Evolutionary conservation across 2,329 filamentous ascomycete genomes (phyloP), one percentile per base, ranked within the genome.

Genomic region (Penicillium carneum): DNA sequence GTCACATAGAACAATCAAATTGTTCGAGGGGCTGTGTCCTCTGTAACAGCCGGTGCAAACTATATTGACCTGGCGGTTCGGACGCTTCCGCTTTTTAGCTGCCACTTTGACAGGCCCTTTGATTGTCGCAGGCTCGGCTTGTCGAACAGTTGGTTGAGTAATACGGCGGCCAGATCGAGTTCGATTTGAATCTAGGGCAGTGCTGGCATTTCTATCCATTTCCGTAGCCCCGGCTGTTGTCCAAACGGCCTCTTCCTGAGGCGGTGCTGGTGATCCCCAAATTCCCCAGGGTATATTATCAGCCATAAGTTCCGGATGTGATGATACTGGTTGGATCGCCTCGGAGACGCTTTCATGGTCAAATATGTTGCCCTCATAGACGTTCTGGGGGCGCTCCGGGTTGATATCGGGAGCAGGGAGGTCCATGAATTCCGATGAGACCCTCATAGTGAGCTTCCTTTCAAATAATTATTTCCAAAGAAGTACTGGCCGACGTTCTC

Each of bases 1-100:
- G 76, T 94, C 90, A 79, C 92, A 96, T 76, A 93, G 92, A 2
- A 95, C 91, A 73, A 96, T 93, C 78, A 88, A 86, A 77, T 95
- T 95, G 68, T 81, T 87, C n/a, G 82, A 75, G 3, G 90, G 88
- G 70, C 89, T 91, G 66, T 90, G 85, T 10, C 90, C 88, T 66
- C 91, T 83, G 55, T 88, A 84, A 77, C 92, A 96, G 65, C 86
- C 84, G 69, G 88, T 88, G 80, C 91, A 95, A 34, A 90, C 76
- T 75, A 79, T 77, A 59, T 75, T 77, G 12, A 74, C 68, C 52
- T 79, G 86, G 65, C 77, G 81, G 65, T 77, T 72, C 64, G 71
- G 80, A 71, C 84, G 83, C 23, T 84, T 87, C 64, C 87, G 84
- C 77, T 88, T 88, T 63, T 84, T 80, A 77, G 83, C 57, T 61